Evolutionary conservation across 495 filamentous ascomycete species (phyloP).

Genomic region (Annulohypoxylon bovei): DNA sequence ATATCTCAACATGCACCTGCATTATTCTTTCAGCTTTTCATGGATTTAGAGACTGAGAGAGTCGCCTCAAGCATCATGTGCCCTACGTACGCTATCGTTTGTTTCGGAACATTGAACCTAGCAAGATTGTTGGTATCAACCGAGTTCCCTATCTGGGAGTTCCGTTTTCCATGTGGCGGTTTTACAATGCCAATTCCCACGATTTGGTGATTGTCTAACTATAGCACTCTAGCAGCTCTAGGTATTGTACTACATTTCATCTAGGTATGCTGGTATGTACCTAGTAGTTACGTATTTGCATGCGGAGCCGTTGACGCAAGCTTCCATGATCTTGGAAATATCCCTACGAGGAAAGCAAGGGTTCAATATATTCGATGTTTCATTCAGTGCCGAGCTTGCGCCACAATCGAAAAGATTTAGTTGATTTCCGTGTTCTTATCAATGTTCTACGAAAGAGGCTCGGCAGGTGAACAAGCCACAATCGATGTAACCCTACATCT

Average conservation of each 20-base stretch:
- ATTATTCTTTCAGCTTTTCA: constrained; percentile 37
- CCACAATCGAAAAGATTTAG: constrained; percentile 22
- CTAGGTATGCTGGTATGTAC: too few relatives aligned
- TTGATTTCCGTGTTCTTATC: constrained; percentile 11
- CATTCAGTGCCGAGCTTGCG: constrained; percentile 31
- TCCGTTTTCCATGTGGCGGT: not conserved
- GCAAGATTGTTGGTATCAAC: not conserved
- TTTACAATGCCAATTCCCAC: not conserved
- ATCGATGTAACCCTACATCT: constrained; percentile 23
- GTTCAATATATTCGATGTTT: constrained; percentile 3
- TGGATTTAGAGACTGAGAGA: constrained; percentile 21
- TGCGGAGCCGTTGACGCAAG: constrained; percentile 1
- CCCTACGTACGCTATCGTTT: not conserved
- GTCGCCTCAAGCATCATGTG: constrained; percentile 8
- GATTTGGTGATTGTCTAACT: not conserved
- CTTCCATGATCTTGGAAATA: constrained; percentile 6
- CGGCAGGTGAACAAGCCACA: constrained; percentile 19
- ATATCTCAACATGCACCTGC: not conserved
- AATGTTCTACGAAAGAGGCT: constrained; percentile 9
- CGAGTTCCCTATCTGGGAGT: not conserved
- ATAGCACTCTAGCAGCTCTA: too few relatives aligned
- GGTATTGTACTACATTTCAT: too few relatives aligned
- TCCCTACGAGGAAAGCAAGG: constrained; percentile 22
- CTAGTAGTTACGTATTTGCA: too few relatives aligned
- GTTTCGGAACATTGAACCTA: not conserved